A percentile compares a stretch with the other conserved stretches of the same genome.
phyloP scores from a whole-genome alignment of 139 green algal genomes.

The Nannochloris sp. region DNA sequence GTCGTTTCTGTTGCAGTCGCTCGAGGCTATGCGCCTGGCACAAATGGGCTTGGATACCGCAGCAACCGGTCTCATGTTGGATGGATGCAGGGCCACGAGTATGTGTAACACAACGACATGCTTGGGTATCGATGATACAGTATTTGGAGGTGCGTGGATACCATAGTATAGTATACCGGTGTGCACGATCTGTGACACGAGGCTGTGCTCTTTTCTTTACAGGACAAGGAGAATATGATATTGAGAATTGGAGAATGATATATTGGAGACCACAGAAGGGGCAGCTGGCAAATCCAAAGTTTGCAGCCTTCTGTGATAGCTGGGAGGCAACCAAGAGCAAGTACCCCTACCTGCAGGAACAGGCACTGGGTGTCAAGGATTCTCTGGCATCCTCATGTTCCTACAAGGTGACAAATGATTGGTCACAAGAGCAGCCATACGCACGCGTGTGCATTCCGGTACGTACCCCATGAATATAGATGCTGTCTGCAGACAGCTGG shows the following conservation, averaged over 20 bases:
- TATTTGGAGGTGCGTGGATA: not conserved
- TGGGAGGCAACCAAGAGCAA: not conserved
- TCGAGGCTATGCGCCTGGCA: slow-evolving; percentile 3
- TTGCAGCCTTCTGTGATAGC: not conserved
- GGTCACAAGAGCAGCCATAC: not conserved
- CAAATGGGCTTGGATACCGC: not conserved
- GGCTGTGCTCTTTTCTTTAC: not conserved
- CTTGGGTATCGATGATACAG: not conserved
- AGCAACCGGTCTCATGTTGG: not conserved
- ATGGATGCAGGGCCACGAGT: not conserved
- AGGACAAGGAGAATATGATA: slow-evolving; percentile 1
- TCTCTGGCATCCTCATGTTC: not conserved
- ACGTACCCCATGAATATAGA: not conserved
- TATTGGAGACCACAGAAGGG: slow-evolving; percentile 3
- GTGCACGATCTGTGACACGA: not conserved
- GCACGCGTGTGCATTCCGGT: not conserved
- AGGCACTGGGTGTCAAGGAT: slow-evolving; percentile 1
- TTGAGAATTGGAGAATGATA: slow-evolving; percentile 1
- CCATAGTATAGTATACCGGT: not conserved
- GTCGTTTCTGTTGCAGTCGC: not conserved
- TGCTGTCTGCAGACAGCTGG: not conserved
- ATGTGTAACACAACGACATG: slow-evolving; percentile 1
- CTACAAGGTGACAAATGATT: not conserved
- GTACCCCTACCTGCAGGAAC: slow-evolving; percentile 2
- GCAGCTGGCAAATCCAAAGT: slow-evolving; percentile 1